These are phyloP conservation scores for Hypomontagnella monticulosa DNA, from an alignment of 495 filamentous ascomycete species.

Conservation along the genomic window DNA sequence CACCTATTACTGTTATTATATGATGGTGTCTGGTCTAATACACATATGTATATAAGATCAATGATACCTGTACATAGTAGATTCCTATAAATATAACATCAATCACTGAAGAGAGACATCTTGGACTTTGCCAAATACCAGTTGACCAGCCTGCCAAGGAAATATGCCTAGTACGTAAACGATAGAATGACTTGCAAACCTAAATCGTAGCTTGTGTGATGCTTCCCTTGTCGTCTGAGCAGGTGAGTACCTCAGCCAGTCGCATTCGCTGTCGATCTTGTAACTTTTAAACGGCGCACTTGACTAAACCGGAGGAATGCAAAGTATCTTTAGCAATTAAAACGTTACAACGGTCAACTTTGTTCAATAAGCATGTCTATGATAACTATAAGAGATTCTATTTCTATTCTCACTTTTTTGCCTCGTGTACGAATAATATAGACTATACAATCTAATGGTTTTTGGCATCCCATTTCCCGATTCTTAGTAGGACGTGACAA, in stretches of 20 bases:
- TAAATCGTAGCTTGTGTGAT: slow-evolving; percentile 24
- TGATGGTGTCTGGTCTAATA: too few species aligned
- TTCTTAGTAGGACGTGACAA: neutral
- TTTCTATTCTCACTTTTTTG: too few species aligned
- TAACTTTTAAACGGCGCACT: slow-evolving; percentile 37
- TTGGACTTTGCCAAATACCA: neutral
- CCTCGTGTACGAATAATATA: neutral
- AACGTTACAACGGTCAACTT: too few species aligned
- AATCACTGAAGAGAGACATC: too few species aligned
- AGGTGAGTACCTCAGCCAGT: slow-evolving; percentile 31
- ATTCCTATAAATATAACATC: too few species aligned
- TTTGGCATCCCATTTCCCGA: too few species aligned
- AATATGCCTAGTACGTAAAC: neutral
- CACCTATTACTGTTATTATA: too few species aligned
- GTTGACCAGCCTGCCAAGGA: neutral
- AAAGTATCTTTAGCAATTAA: neutral
- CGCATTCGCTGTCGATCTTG: slow-evolving; percentile 40
- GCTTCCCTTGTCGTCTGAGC: slow-evolving; percentile 24
- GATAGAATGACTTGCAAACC: neutral
- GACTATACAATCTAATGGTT: too few species aligned
- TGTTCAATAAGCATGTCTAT: too few species aligned
- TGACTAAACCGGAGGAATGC: slow-evolving; percentile 38
- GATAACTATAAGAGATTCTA: too few species aligned
- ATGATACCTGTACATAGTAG: too few species aligned
- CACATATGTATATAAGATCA: too few species aligned